Base-by-base conservation (phyloP, 2,329 filamentous ascomycete species). In the Aspergillus sp. region DNA sequence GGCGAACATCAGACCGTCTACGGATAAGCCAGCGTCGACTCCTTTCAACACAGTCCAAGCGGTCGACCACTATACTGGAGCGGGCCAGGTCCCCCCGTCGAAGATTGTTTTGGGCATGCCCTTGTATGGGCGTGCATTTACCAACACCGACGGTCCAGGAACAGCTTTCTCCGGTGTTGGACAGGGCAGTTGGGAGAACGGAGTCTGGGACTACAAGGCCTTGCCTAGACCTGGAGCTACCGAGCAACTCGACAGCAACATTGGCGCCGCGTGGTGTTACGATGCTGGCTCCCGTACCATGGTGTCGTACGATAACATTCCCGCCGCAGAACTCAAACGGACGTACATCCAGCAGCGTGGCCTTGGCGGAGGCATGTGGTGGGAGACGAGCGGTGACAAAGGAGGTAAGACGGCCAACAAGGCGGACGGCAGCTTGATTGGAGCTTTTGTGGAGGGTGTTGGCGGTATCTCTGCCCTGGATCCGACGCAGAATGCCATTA, bases 61-160 rank as follows among this genome's bases (percentile, higher is more conserved):
- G 0, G 73, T 96, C 1, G 75, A 85, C 9, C 78, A 86, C 64
- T 97, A 96, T 73, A 76, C 82, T 36, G 69, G 76, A 2, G 78
- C 77, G 1, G 84, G 85, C 13, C 63, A 65, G 3, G 85, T 96
- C 0, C 70, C 81, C 0, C 67, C 83, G 0, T 67, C 77, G 52
- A 96, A 95, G 74, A 83, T 97, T 43, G 87, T 96, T 4, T 69
- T 96, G n/a, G 92, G 93, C 3, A 94, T 96, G 89, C 92, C 93
- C 6, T 76, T 97, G n/a, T 96, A 96, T 69, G 93, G 93, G 3
- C 88, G 91, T 38, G 85, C 90, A 0, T 97, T 96, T 67, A 79
- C 85, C 63, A 84, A 85, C 61, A 96, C 92, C 0, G 81, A 88
- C 36, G 92, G 93, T 0, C 82, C 85, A 0, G 92, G 92, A 0